Conservation (phyloP, 73 alveolate genomes). For the Paramecium pentaurelia region DNA sequence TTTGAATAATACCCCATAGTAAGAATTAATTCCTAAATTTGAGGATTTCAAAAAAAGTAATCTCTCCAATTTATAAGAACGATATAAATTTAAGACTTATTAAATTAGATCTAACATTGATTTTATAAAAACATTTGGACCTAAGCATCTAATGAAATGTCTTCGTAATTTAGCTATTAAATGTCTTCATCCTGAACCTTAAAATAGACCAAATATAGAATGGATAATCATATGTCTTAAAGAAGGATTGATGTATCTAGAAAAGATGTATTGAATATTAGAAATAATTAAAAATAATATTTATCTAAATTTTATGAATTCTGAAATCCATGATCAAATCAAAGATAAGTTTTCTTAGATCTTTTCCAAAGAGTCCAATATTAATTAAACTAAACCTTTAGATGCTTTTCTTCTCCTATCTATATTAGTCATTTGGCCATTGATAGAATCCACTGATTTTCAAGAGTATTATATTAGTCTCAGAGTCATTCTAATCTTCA, state of each 20-base stretch:
- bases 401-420: background rate
- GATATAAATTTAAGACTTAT: background rate
- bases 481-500: background rate
- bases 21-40: background rate
- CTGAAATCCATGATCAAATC: background rate
- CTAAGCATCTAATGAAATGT: slow-evolving; percentile 10
- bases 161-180: background rate
- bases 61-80: background rate
- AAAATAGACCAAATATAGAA: background rate
- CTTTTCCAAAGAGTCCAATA: background rate
- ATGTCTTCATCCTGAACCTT: background rate
- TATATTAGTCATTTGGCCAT: background rate
- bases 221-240: background rate
- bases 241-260: background rate
- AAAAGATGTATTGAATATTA: background rate
- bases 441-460: background rate
- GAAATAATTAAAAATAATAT: background rate
- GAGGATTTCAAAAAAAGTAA: slow-evolving; percentile 25
- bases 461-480: background rate
- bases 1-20: slow-evolving; percentile 6
- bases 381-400: background rate
- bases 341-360: background rate
- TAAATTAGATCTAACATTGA: background rate
- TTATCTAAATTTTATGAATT: background rate
- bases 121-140: background rate